Conservation (phyloP, 768 basidiomycete genomes). For the Dioszegia crocea region DNA sequence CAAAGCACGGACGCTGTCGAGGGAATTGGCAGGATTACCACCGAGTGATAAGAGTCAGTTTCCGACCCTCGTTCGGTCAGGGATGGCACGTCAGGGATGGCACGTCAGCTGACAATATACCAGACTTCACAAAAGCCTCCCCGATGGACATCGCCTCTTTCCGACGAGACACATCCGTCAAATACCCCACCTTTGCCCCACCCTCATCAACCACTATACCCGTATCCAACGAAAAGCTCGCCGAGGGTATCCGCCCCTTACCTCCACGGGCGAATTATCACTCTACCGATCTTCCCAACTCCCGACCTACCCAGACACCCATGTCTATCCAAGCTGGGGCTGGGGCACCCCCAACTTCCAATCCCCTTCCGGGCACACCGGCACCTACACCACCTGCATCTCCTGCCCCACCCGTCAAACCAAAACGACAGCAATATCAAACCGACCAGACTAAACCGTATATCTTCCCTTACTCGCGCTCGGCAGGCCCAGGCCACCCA, state of each 20-base stretch:
- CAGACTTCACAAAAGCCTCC: conserved; percentile 75
- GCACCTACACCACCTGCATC: conserved; percentile 73
- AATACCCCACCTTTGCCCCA: conserved; percentile 91
- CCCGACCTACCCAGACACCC: conserved; percentile 9
- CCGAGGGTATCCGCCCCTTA: conserved; percentile 87
- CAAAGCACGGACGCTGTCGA: conserved; percentile 74
- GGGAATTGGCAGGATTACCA: conserved; percentile 77
- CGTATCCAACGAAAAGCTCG: conserved; percentile 58
- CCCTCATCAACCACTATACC: conserved; percentile 34
- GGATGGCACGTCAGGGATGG: no score
- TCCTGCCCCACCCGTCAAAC: conserved; percentile 59
- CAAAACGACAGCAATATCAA: conserved; percentile 97
- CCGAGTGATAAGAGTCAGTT: conserved; percentile 36
- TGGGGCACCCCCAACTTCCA: conserved; percentile 9
- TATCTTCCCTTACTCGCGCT: conserved; percentile 86
- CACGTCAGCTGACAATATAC: no score
- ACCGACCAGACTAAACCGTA: conserved; percentile 93
- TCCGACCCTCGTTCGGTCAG: no score
- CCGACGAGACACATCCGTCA: conserved; percentile 82
- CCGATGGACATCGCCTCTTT: conserved; percentile 87
- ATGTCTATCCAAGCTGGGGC: background rate
- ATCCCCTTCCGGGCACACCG: conserved; percentile 66
- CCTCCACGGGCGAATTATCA: conserved; percentile 93
- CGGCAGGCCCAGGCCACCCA: conserved; percentile 54
- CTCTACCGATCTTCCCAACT: conserved; percentile 52